phyloP scores from a whole-genome alignment of 2,329 filamentous ascomycete species.

The Fusarium armeniacum region DNA sequence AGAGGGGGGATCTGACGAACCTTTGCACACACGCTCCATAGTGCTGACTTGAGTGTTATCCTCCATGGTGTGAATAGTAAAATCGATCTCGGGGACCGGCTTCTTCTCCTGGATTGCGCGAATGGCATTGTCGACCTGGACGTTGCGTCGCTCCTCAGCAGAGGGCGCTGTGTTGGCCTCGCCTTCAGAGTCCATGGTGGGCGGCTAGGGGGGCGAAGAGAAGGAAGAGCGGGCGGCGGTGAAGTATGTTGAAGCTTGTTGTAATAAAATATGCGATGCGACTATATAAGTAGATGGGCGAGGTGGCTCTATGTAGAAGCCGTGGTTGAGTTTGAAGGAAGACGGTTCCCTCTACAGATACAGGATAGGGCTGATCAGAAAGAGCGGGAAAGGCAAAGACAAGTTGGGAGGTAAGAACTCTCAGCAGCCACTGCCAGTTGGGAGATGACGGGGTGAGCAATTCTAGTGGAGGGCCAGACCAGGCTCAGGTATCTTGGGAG shows the following conservation, averaged over 20 bases:
- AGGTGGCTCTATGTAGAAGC: conserved; percentile 23
- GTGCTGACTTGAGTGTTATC: conserved; percentile 97
- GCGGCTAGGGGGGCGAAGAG: conserved; percentile 40
- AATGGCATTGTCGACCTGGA: conserved; percentile 88
- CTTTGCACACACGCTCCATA: conserved; percentile 97
- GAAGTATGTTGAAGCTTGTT: conserved; percentile 37
- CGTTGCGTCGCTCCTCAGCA: conserved; percentile 64
- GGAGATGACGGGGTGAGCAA: conserved; percentile 38
- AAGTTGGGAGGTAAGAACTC: conserved; percentile 40
- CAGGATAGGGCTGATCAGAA: conserved; percentile 50
- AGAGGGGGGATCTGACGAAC: conserved; percentile 65
- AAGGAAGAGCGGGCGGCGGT: conserved; percentile 47
- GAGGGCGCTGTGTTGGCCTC: conserved; percentile 53
- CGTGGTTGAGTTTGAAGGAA: conserved; percentile 39
- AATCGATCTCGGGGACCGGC: conserved; percentile 97
- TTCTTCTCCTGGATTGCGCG: conserved; percentile 95
- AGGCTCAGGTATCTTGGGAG: conserved; percentile 30
- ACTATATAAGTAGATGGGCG: conserved; percentile 13
- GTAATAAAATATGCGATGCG: conserved; percentile 28
- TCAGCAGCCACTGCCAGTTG: conserved; percentile 28
- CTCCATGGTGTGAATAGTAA: conserved; percentile 98
- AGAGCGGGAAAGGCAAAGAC: conserved; percentile 35
- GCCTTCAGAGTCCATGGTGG: conserved; percentile 62
- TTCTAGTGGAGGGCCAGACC: conserved; percentile 18
- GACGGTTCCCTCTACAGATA: conserved; percentile 41